These are phyloP conservation scores for Ambrosia artemisiifolia DNA, from an alignment of 129 eudicot genomes.

Conservation along the genomic window DNA sequence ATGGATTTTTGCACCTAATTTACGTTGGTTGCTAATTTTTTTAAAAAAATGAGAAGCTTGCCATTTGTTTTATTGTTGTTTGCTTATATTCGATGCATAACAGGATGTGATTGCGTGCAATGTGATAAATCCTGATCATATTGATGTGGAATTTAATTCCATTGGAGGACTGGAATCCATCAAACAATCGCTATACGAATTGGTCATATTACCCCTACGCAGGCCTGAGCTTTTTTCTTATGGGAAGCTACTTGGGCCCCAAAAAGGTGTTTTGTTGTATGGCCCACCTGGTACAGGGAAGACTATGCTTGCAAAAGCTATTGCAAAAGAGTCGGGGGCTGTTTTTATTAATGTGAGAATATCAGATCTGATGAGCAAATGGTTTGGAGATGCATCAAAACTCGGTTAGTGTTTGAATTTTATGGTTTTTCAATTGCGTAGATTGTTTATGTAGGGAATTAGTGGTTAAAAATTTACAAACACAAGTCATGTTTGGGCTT, in stretches of 20 bases:
- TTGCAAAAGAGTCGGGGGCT: conserved; percentile 93
- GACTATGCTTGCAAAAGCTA: conserved; percentile 97
- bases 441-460: conserved; percentile 1
- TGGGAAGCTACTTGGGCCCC: conserved; percentile 87
- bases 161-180: conserved; percentile 83
- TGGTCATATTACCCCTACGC: conserved; percentile 74
- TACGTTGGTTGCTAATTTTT: neutral
- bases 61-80: neutral
- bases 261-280: conserved; percentile 80
- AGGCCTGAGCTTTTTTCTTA: conserved; percentile 86
- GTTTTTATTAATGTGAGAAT: conserved; percentile 86
- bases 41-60: neutral
- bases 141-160: conserved; percentile 69
- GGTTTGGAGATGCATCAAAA: conserved; percentile 94
- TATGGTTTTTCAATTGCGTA: neutral
- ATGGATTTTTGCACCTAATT: neutral
- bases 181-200: conserved; percentile 65
- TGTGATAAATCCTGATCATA: conserved; percentile 84
- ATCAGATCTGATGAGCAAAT: conserved; percentile 88
- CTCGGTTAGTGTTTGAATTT: conserved; percentile 50
- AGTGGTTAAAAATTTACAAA: neutral
- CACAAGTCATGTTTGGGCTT: neutral
- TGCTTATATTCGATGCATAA: conserved; percentile 10
- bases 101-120: conserved; percentile 89
- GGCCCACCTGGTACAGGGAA: conserved; percentile 99